Evolutionary conservation across 164 flowering plant species (phyloP).

Genomic region (Euptelea pleiosperma): DNA sequence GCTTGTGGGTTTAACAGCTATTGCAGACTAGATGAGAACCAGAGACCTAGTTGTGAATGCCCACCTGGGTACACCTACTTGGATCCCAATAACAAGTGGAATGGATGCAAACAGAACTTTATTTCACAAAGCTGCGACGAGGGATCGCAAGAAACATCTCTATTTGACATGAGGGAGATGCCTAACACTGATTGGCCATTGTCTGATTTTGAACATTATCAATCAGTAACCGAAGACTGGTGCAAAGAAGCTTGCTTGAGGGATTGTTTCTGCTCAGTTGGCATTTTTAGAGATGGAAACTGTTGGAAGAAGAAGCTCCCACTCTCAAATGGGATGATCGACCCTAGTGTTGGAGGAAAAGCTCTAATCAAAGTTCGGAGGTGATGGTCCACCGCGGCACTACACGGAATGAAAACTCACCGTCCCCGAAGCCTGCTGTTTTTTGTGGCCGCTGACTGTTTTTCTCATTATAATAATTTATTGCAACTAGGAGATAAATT

Average conservation of each 20-base stretch:
- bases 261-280: constrained; percentile 55
- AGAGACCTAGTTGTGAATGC: constrained; percentile 37
- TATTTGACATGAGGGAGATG: constrained; percentile 22
- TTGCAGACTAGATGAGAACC: constrained; percentile 28
- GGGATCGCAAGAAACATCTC: neutral
- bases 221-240: constrained; percentile 14
- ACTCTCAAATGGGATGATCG: constrained; percentile 34
- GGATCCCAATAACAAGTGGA: constrained; percentile 35
- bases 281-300: constrained; percentile 18
- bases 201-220: constrained; percentile 28
- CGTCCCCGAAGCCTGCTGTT: neutral
- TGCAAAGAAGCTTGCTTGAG: constrained; percentile 44
- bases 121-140: constrained; percentile 28
- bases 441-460: too few species aligned
- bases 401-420: constrained; percentile 15
- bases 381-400: too few species aligned
- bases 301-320: constrained; percentile 57
- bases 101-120: constrained; percentile 43
- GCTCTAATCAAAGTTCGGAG: constrained; percentile 38
- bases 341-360: constrained; percentile 11
- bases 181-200: constrained; percentile 40
- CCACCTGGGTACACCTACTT: constrained; percentile 33
- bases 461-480: too few species aligned
- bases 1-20: constrained; percentile 52
- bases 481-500: too few species aligned